A percentile compares a stretch with the other conserved stretches of the same genome.
These are phyloP conservation scores for Diaporthe sp. DNA, from an alignment of 2,329 filamentous ascomycete genomes.

Conservation along the genomic window DNA sequence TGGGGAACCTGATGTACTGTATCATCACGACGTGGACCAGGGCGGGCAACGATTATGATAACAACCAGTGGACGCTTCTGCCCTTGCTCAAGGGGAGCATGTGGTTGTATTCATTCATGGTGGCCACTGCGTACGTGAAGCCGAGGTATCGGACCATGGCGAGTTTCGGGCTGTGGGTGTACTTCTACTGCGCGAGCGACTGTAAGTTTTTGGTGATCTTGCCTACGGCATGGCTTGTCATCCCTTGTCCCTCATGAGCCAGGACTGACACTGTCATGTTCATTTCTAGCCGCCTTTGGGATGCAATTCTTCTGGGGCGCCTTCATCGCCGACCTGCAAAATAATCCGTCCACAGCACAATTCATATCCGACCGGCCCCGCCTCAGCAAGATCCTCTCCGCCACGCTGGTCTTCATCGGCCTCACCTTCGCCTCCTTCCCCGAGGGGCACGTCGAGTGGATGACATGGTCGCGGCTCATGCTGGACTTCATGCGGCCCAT, in stretches of 20 bases:
- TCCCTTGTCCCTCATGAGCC: neutral
- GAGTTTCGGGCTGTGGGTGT: conserved; percentile 62
- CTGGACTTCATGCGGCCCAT: conserved; percentile 58
- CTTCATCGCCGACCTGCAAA: conserved; percentile 72
- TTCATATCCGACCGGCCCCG: conserved; percentile 62
- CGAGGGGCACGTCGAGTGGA: conserved; percentile 66
- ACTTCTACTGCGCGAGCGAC: conserved; percentile 59
- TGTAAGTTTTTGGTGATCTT: conserved; percentile 46
- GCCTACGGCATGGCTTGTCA: too few species aligned
- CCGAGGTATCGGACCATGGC: conserved; percentile 64
- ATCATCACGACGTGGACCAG: conserved; percentile 66
- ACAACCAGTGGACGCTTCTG: conserved; percentile 71
- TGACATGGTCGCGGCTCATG: conserved; percentile 67
- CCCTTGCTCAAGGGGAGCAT: conserved; percentile 69
- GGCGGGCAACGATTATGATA: conserved; percentile 66
- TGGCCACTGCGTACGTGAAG: conserved; percentile 64
- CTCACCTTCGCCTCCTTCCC: conserved; percentile 73
- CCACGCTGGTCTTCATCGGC: conserved; percentile 64
- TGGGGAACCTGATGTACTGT: conserved; percentile 60
- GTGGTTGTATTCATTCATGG: conserved; percentile 66
- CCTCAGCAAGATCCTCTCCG: conserved; percentile 59
- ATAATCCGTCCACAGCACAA: conserved; percentile 62
- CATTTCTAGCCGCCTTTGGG: conserved; percentile 59
- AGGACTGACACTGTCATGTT: conserved; percentile 37
- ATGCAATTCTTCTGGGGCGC: conserved; percentile 75